Percentiles rank a stretch among this genome's conserved stretches.
phyloP scores from a whole-genome alignment of 352 stramenopile species.

The Phytopythium mirpurense region DNA sequence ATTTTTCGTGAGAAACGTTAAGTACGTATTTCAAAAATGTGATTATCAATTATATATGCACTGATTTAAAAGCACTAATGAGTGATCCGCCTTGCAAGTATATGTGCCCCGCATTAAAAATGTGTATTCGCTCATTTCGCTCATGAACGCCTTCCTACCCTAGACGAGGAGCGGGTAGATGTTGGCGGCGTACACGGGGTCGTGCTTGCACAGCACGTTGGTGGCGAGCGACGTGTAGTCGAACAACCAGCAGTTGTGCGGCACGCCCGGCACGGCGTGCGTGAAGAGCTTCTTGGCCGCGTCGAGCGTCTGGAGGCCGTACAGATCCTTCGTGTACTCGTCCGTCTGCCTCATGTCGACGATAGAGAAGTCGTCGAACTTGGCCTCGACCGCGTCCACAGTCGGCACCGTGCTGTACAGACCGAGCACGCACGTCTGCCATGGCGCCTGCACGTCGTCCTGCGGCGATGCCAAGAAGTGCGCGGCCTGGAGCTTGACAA shows the following conservation, averaged over 20 bases:
- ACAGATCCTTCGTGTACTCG: conserved; percentile 34
- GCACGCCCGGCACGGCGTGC: conserved; percentile 20
- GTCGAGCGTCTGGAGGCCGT: conserved; percentile 34
- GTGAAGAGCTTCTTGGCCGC: conserved; percentile 15
- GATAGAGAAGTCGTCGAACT: conserved; percentile 24
- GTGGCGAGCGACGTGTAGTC: conserved; percentile 29
- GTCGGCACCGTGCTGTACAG: conserved; percentile 31
- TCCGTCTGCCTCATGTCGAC: conserved; percentile 22
- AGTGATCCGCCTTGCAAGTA: no score
- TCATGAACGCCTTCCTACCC: no score
- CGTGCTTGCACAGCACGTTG: conserved; percentile 16
- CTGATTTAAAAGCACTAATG: no score
- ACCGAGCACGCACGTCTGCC: conserved; percentile 29
- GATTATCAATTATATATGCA: no score
- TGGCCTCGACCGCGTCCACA: conserved; percentile 22
- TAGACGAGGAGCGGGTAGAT: conserved; percentile 26
- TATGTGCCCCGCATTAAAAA: no score
- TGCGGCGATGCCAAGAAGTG: conserved; percentile 44
- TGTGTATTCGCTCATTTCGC: no score
- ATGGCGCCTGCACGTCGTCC: conserved; percentile 34
- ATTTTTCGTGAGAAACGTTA: no score
- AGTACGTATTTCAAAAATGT: no score
- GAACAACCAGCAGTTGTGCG: conserved; percentile 38
- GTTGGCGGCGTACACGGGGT: conserved; percentile 23
- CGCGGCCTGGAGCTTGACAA: conserved; percentile 27